These are phyloP conservation scores for Dactylellina leptospora DNA, from an alignment of 2,329 filamentous ascomycete species.

Conservation along the genomic window DNA sequence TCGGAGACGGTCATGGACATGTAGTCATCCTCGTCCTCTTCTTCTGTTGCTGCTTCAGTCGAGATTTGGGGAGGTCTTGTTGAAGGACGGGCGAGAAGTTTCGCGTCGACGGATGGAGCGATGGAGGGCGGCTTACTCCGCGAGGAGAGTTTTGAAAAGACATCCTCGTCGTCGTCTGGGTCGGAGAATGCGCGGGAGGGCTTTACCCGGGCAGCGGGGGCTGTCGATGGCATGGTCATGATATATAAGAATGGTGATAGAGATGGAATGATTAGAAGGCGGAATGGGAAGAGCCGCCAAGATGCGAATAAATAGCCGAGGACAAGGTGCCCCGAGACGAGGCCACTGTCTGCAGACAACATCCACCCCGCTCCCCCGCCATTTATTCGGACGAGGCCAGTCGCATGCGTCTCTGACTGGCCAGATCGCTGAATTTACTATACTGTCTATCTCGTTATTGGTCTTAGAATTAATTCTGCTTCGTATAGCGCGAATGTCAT, in stretches of 20 bases:
- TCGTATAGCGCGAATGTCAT: neutral
- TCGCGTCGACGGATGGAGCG: constrained; percentile 17
- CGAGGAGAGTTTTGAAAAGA: constrained; percentile 34
- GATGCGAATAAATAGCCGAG: neutral
- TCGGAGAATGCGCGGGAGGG: constrained; percentile 20
- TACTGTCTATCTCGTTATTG: too few relatives aligned
- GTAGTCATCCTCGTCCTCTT: constrained; percentile 89
- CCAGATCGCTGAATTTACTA: too few relatives aligned
- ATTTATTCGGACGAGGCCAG: too few relatives aligned
- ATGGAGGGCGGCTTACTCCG: constrained; percentile 16
- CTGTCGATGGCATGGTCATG: constrained; percentile 47
- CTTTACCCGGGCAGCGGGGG: constrained; percentile 16
- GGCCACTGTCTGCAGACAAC: too few relatives aligned
- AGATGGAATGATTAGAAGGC: neutral
- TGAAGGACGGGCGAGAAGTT: constrained; percentile 10
- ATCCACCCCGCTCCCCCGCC: too few relatives aligned
- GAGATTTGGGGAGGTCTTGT: neutral
- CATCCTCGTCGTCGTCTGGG: constrained; percentile 46
- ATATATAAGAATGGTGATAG: neutral
- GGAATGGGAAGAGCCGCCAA: neutral
- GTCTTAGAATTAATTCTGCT: neutral
- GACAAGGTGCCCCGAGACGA: constrained; percentile 7
- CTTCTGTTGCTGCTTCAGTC: constrained; percentile 55
- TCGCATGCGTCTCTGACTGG: too few relatives aligned
- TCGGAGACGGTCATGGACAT: constrained; percentile 94